Evolutionary conservation across 306 rosid genomes (phyloP).

Genomic region (Medicago truncatula): DNA sequence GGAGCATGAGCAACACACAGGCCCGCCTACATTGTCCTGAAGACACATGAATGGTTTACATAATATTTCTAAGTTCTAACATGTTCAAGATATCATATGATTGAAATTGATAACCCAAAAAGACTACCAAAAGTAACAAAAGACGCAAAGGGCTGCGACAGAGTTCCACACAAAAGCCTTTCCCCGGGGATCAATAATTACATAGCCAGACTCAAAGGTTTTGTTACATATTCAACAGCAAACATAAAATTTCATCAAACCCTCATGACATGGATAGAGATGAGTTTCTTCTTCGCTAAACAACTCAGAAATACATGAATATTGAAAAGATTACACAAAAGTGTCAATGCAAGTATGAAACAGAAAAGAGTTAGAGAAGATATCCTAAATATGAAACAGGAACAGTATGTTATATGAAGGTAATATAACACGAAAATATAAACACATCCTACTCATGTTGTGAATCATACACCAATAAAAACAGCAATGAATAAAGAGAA

Average conservation of each 20-base stretch:
- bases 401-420: slow-evolving; percentile 9
- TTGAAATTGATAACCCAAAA: slow-evolving; percentile 31
- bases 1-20: background rate
- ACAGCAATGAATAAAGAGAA: background rate
- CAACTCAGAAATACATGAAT: slow-evolving; percentile 1
- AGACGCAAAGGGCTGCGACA: background rate
- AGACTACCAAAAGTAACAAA: slow-evolving; percentile 22
- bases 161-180: no score
- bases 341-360: background rate
- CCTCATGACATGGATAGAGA: no score
- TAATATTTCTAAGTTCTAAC: background rate
- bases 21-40: slow-evolving; percentile 7
- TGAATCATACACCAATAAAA: slow-evolving; percentile 13
- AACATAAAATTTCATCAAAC: no score
- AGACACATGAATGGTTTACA: background rate
- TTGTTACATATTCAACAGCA: no score
- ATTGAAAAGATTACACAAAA: slow-evolving; percentile 9
- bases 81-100: slow-evolving; percentile 8
- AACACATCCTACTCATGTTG: slow-evolving; percentile 5
- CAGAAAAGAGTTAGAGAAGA: background rate
- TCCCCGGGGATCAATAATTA: no score
- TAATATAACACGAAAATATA: slow-evolving; percentile 9
- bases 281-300: slow-evolving; percentile 13
- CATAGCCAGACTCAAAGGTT: no score
- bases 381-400: background rate